Evolutionary conservation across 768 basidiomycete genomes (phyloP).

Genomic region (Punctularia strigosozonata): DNA sequence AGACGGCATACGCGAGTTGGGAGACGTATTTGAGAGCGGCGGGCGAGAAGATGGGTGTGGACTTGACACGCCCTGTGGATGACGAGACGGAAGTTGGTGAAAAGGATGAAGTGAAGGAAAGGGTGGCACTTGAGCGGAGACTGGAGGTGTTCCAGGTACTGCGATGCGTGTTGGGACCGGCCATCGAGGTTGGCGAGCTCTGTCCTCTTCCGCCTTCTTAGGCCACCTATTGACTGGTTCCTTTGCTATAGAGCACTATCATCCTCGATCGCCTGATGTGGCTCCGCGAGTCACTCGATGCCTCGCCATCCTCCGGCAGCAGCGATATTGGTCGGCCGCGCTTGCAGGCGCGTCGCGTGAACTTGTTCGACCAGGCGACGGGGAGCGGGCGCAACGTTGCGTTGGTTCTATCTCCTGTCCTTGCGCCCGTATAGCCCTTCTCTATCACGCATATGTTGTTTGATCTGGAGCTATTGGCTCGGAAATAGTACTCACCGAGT

Average conservation of each 20-base stretch:
- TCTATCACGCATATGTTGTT: too few species aligned
- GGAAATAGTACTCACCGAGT: too few species aligned
- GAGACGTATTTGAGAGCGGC: slow-evolving; percentile 26
- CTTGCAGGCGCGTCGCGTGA: slow-evolving; percentile 33
- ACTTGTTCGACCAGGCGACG: slow-evolving; percentile 60
- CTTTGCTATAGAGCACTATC: slow-evolving; percentile 46
- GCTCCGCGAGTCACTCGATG: slow-evolving; percentile 30
- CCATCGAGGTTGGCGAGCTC: too few species aligned
- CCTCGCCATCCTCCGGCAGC: too few species aligned
- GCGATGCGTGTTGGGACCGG: slow-evolving; percentile 57
- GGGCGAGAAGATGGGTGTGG: slow-evolving; percentile 3
- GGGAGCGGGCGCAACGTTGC: slow-evolving; percentile 69
- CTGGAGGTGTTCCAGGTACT: slow-evolving; percentile 53
- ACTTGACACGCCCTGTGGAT: not conserved
- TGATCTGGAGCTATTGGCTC: too few species aligned
- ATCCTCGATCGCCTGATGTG: slow-evolving; percentile 51
- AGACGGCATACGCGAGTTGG: slow-evolving; percentile 39
- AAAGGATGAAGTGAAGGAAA: not conserved
- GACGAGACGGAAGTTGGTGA: not conserved
- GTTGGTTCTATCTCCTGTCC: too few species aligned
- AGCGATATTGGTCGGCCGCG: slow-evolving; percentile 1
- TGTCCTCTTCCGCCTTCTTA: too few species aligned
- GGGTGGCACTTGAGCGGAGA: slow-evolving; percentile 20
- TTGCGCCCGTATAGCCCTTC: too few species aligned
- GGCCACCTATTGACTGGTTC: too few species aligned